Conservation (phyloP, 257 asterid species). For the Ehretia macrophylla region DNA sequence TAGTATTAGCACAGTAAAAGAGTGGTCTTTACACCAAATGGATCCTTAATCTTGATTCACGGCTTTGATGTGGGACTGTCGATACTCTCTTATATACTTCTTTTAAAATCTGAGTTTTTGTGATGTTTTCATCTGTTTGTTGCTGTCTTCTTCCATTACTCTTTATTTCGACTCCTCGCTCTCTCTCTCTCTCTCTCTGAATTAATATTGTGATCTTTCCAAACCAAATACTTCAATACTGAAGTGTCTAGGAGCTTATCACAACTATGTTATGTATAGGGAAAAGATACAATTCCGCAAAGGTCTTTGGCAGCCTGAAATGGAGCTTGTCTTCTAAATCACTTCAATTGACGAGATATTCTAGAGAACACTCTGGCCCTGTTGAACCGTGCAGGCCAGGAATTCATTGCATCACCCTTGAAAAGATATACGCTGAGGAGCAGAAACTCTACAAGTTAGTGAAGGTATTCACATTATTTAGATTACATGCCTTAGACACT, state of each 20-base stretch:
- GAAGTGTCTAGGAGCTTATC: background rate
- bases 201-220: too few species aligned
- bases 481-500: background rate
- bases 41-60: too few species aligned
- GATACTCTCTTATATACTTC: too few species aligned
- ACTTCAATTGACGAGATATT: slow-evolving; percentile 41
- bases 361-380: slow-evolving; percentile 30
- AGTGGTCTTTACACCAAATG: too few species aligned
- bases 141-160: too few species aligned
- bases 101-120: too few species aligned
- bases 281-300: slow-evolving; percentile 61
- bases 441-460: slow-evolving; percentile 70
- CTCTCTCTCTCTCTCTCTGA: too few species aligned
- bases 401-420: slow-evolving; percentile 68
- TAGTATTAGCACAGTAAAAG: too few species aligned
- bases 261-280: slow-evolving; percentile 32
- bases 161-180: too few species aligned
- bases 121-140: too few species aligned
- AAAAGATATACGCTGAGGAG: slow-evolving; percentile 63
- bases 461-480: slow-evolving; percentile 43
- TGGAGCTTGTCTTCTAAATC: slow-evolving; percentile 76
- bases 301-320: slow-evolving; percentile 60
- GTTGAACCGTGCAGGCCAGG: slow-evolving; percentile 78
- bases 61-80: too few species aligned
- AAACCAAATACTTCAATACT: too few species aligned